Base-by-base conservation (phyloP, 306 rosid species). In the Rosa rugosa region DNA sequence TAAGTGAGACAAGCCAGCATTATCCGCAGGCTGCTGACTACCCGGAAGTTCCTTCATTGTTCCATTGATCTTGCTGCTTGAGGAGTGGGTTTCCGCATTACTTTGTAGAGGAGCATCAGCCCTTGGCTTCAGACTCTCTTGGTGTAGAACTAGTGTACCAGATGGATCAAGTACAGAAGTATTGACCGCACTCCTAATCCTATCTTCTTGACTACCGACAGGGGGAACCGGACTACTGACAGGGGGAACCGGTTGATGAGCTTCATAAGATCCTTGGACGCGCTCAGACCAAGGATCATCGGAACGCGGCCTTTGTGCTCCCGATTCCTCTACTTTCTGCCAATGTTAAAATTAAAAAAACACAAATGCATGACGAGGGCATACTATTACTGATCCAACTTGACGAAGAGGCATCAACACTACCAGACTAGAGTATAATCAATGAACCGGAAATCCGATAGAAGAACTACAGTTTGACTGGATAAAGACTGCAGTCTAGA, bases 281-380 rank as follows among this genome's bases (percentile, higher is more conserved):
- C 34, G 87, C 38, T 80, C 90, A 75, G 76, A 81, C 97, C 90
- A 89, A 12, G 76, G 80, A 66, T 71, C 89, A 69, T 60, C 85
- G 16, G 84, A 77, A 63, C 3, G 86, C 63, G 84, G 63, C 72
- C 86, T 83, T 80, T 47, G 87, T 46, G 83, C 86, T 68, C 62
- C 62, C 47, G 95, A 77, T 57, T 83, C 97, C 54, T 81, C 87
- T 75, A 82, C 81, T 83, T 86, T 91, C 99, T 94, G 90, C 84
- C 74, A 76, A 85, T 54, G 25, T 51, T 2, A 34, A 31, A 36
- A 63, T 50, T 49, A 4, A 47, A 44, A 25, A 17, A 6, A 51
- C 47, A 23, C 47, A 23, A 22, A 11, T 46, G 38, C 1, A 75
- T 31, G 40, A 27, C 17, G 42, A 20, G 13, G 16, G 45, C 60